These are phyloP conservation scores for Thymus mandschuricus DNA, from an alignment of 257 asterid genomes.

Conservation along the genomic window DNA sequence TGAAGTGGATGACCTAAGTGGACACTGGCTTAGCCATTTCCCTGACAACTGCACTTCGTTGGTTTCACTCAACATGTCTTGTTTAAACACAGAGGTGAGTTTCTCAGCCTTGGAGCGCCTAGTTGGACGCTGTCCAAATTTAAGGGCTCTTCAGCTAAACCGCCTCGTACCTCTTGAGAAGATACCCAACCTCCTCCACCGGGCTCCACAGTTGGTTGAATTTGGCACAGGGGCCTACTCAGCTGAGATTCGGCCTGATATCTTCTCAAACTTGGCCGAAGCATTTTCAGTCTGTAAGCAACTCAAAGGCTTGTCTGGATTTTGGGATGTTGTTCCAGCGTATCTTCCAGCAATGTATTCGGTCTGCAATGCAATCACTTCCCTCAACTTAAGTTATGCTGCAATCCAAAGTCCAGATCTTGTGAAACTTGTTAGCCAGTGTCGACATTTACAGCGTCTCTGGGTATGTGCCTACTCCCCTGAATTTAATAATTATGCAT, in stretches of 20 bases:
- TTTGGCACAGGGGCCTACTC: conserved; percentile 65
- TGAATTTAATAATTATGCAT: no score
- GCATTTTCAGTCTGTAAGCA: conserved; percentile 55
- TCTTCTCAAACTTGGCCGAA: conserved; percentile 50
- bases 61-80: conserved; percentile 63
- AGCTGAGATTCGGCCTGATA: conserved; percentile 56
- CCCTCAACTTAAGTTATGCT: conserved; percentile 58
- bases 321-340: conserved; percentile 61
- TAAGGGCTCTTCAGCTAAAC: conserved; percentile 54
- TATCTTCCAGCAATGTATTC: conserved; percentile 65
- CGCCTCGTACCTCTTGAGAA: conserved; percentile 65
- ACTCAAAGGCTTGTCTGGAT: conserved; percentile 54
- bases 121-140: conserved; percentile 59
- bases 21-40: conserved; percentile 69
- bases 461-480: conserved; percentile 54
- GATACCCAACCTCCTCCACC: conserved; percentile 55
- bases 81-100: conserved; percentile 57
- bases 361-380: conserved; percentile 52
- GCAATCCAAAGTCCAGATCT: conserved; percentile 63
- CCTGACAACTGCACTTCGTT: conserved; percentile 59
- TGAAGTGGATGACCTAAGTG: conserved; percentile 62
- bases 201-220: conserved; percentile 57
- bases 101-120: conserved; percentile 62
- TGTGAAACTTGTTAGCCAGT: conserved; percentile 64
- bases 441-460: conserved; percentile 66